Base-by-base conservation (phyloP, 2,329 filamentous ascomycete genomes). In the Thelonectria olida region DNA sequence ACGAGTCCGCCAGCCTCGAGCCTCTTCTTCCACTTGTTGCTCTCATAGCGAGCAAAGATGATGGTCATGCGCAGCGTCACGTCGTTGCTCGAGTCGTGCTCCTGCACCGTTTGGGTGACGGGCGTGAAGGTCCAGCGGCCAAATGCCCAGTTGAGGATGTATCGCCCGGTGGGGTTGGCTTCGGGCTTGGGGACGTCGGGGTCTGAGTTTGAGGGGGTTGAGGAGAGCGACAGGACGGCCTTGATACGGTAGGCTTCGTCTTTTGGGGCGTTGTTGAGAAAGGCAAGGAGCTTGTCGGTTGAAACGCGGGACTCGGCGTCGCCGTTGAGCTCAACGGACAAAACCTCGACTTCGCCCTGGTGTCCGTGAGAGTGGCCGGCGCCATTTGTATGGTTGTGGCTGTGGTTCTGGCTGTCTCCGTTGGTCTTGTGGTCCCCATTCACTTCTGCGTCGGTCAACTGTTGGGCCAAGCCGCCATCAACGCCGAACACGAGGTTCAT, bases 101-200 rank as follows among this genome's bases (percentile, higher is more conserved):
- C 85, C 9, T 72, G 73, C 2, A 74, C 73, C 1, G 73, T 72
- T 7, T 75, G 74, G 0, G 75, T 72, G 4, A 84, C 72, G 5
- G 86, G 83, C 2, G 93, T 96, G 73, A 95, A 97, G 0, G 89
- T 97, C 95, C 96, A 99, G 27, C 96, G 86, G 1, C 93, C 93
- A 79, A 99, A 99, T 0, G 96, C 96, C 96, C 96, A 99, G 76
- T 99, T 99, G 61, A 99, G 85, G 44, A 99, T 97, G 74, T 96
- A 97, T 56, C 92, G 84, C 2, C 72, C 75, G 2, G 63, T 62
- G 3, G 78, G 69, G 48, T 72, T 70, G 5, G 75, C 67, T 7
- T 71, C 72, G 5, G 74, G 73, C 28, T 77, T 71, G 7, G 75
- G 73, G 0, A 74, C 69, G 38, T 84, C 81, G 22, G 82, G 79